These are phyloP conservation scores for Albifimbria verrucaria DNA, from an alignment of 2,329 filamentous ascomycete species.

Conservation along the genomic window DNA sequence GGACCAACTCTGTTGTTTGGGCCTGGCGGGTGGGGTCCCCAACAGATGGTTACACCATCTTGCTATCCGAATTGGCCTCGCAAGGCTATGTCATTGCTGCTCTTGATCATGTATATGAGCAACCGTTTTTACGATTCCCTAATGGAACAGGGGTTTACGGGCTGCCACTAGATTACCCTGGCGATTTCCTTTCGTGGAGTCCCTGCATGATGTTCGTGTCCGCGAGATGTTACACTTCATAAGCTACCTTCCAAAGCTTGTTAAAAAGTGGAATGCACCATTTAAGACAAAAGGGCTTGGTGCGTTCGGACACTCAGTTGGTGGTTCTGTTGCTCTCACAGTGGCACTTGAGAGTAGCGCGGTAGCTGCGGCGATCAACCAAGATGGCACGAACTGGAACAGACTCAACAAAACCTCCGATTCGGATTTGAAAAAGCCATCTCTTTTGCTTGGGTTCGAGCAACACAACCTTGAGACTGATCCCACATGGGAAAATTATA, in stretches of 20 bases:
- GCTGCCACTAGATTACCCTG: not conserved
- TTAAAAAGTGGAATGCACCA: not conserved
- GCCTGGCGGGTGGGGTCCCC: constrained; percentile 10
- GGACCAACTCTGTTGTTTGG: constrained; percentile 10
- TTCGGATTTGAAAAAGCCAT: not conserved
- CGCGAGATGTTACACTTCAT: not conserved
- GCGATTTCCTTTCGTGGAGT: not conserved
- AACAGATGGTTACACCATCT: constrained; percentile 9
- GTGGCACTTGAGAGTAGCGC: not conserved
- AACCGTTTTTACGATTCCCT: constrained; percentile 21
- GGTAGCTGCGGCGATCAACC: not conserved
- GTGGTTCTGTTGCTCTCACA: not conserved
- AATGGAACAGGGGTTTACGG: constrained; percentile 22
- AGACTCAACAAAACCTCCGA: not conserved
- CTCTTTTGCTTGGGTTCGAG: not conserved
- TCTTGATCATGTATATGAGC: constrained; percentile 23
- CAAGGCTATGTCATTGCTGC: constrained; percentile 20
- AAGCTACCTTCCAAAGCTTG: not conserved
- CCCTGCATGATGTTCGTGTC: not conserved
- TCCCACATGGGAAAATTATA: not conserved
- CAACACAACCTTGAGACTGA: not conserved
- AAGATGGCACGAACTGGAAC: not conserved
- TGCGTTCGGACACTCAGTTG: not conserved
- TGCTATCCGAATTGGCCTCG: constrained; percentile 8
- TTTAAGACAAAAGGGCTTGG: not conserved